Conservation (phyloP, 257 asterid genomes). For the Solanum etuberosum region DNA sequence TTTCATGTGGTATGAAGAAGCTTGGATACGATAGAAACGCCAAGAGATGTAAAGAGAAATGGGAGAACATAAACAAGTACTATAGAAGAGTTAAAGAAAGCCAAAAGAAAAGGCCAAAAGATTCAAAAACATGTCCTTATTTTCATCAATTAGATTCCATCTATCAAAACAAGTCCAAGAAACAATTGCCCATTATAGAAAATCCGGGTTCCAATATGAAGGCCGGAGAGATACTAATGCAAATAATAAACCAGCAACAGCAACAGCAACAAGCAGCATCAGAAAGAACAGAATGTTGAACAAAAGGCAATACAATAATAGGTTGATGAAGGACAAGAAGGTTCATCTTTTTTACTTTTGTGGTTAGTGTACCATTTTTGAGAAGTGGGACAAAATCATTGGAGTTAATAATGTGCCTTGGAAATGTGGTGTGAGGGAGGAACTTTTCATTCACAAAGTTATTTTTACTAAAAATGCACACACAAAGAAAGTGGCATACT, state of each 20-base stretch:
- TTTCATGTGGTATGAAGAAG: conserved; percentile 57
- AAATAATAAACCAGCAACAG: conserved; percentile 43
- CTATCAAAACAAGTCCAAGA: conserved; percentile 38
- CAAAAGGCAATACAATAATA: neutral
- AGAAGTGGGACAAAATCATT: neutral
- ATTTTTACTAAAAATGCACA: neutral
- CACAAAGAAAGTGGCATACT: neutral
- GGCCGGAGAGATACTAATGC: conserved; percentile 59
- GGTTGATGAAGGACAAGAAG: neutral
- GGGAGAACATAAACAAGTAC: conserved; percentile 86
- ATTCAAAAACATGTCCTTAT: conserved; percentile 67
- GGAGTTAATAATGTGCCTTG: neutral
- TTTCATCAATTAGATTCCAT: conserved; percentile 52
- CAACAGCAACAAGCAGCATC: conserved; percentile 12
- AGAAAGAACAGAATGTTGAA: neutral
- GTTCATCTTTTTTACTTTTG: neutral
- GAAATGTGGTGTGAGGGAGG: conserved; percentile 1
- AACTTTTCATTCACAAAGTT: neutral
- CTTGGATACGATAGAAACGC: conserved; percentile 56
- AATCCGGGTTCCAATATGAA: conserved; percentile 25
- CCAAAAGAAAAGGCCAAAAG: conserved; percentile 51
- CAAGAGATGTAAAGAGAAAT: conserved; percentile 79
- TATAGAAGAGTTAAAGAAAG: conserved; percentile 64
- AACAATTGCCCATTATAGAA: conserved; percentile 16
- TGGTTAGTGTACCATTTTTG: neutral